Conservation (phyloP, 2,329 filamentous ascomycete genomes). For the Exophiala xenobiotica region DNA sequence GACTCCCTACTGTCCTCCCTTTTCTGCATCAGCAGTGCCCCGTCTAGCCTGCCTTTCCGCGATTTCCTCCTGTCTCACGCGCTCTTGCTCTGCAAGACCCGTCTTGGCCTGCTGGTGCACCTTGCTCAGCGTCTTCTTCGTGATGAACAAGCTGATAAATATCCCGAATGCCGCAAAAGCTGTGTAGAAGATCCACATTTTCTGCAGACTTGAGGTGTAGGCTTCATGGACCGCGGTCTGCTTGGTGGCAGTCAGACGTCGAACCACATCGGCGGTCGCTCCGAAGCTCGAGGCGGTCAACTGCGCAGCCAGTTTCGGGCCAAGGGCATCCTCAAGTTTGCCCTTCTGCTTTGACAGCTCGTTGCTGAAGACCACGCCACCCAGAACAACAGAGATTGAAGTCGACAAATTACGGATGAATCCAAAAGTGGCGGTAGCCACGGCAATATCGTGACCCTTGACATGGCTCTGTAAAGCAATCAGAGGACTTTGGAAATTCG, state of each 20-base stretch:
- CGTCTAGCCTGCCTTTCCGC: constrained; percentile 33
- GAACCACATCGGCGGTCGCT: constrained; percentile 36
- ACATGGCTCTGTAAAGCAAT: constrained; percentile 65
- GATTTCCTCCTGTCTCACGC: constrained; percentile 34
- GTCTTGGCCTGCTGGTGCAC: constrained; percentile 47
- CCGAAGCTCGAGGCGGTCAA: constrained; percentile 39
- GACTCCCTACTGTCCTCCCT: background rate
- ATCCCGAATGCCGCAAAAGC: constrained; percentile 33
- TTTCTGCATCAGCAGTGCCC: constrained; percentile 12
- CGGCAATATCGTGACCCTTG: constrained; percentile 58
- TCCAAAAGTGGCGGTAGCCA: constrained; percentile 56
- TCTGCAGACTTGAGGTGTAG: constrained; percentile 38
- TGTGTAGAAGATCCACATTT: constrained; percentile 46
- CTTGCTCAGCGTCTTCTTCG: constrained; percentile 38
- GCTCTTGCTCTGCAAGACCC: constrained; percentile 46
- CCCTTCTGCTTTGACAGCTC: constrained; percentile 36
- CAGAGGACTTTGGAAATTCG: constrained; percentile 63
- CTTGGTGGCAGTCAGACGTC: constrained; percentile 34
- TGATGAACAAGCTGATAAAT: constrained; percentile 34
- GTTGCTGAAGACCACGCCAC: constrained; percentile 48
- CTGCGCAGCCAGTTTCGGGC: constrained; percentile 33
- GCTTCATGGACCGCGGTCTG: constrained; percentile 33
- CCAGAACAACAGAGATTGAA: constrained; percentile 55
- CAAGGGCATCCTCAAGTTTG: constrained; percentile 34
- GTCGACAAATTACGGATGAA: constrained; percentile 56